Evolutionary conservation across 192 early-diverging fungal species (phyloP).

Genomic region (Backusella sp.): DNA sequence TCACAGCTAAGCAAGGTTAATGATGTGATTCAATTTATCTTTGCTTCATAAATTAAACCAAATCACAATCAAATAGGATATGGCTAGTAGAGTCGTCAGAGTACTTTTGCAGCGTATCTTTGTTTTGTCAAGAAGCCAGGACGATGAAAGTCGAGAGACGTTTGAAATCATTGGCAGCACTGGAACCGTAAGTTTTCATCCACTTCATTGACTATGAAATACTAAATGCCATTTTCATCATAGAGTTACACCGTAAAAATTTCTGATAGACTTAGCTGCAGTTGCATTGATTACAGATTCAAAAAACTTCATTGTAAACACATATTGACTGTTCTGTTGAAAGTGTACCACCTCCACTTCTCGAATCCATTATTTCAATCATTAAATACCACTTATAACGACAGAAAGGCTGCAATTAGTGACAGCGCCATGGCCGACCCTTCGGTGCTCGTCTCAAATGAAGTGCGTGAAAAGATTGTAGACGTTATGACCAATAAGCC

Average conservation of each 20-base stretch:
- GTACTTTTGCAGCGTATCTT: constrained; percentile 14
- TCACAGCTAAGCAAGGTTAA: not conserved
- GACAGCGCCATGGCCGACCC: not conserved
- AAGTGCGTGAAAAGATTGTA: not conserved
- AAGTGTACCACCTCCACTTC: constrained; percentile 19
- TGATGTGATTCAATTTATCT: too few species aligned
- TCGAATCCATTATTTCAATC: not conserved
- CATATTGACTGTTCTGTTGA: constrained; percentile 18
- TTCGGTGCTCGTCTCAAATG: not conserved
- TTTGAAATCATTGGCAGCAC: constrained; percentile 22
- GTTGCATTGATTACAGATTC: constrained; percentile 5
- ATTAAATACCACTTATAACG: not conserved
- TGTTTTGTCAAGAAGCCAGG: not conserved
- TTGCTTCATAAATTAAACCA: not conserved
- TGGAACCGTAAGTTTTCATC: constrained; percentile 17
- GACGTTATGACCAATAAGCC: not conserved
- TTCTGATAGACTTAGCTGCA: not conserved
- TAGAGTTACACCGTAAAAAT: constrained; percentile 22
- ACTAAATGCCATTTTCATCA: not conserved
- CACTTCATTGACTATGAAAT: not conserved
- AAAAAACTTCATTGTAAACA: constrained; percentile 23
- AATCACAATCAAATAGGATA: not conserved
- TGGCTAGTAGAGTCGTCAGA: constrained; percentile 11
- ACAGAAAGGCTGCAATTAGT: not conserved
- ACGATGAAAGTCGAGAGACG: not conserved